Base-by-base conservation (phyloP, 2,329 filamentous ascomycete genomes). In the Fulvia fulva region DNA sequence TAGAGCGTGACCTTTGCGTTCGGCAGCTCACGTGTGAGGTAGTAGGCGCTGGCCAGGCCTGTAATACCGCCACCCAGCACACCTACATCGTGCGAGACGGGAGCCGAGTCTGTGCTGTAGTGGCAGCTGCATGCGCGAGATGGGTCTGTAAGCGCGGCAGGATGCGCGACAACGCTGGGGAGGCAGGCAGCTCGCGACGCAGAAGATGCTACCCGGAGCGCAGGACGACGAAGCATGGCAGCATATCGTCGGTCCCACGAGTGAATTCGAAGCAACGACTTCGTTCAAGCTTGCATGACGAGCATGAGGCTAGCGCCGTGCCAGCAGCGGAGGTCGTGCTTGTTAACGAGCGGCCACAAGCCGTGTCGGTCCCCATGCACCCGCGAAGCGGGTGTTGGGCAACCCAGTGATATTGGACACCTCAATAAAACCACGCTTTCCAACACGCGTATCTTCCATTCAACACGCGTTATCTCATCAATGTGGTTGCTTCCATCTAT, bases 41-140 rank as follows among this genome's bases (percentile, higher is more conserved):
- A 91, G 77, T 90, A 90, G 28, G 91, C 90, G 41, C 86, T 82
- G 34, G 87, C 83, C 50, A 96, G 82, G 52, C 91, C 91, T 1
- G 90, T 94, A 70, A 96, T 86, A 43, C 91, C 91, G 60, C 87
- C 90, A 53, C 91, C 91, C 28, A 95, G 74, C 53, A 95, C 80
- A 23, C 88, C 90, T 56, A 90, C 74, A 67, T 77, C 71, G 50
- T 71, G 64, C 37, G 56, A 62, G 54, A 55, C 50, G n/a, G 55
- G 34, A 26, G 51, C 22, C 19, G 63, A 37, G 21, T 61, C 54
- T 25, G 61, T 58, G 53, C 58, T 62, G 53, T 57, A 58, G 41
- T 47, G 45, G 21, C 61, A 53, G 23, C 16, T 28, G 37, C 51
- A 34, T 23, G 26, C 8, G n/a, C 51, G 44, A 23, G 21, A 16